phyloP scores from a whole-genome alignment of 768 basidiomycete species.

The Termitomyces sp. region DNA sequence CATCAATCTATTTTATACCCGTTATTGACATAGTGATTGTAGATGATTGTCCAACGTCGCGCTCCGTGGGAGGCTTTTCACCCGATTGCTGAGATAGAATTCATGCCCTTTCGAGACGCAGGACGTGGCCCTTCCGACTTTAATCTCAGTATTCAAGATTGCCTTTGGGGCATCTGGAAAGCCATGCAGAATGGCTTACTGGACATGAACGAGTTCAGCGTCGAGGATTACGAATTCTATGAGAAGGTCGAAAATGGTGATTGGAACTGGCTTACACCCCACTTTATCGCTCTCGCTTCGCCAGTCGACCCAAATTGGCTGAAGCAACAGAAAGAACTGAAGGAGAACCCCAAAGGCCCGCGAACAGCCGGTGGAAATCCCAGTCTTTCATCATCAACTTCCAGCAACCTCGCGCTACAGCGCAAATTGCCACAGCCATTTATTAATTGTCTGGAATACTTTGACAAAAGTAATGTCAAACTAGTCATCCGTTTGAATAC shows the following conservation, averaged over 20 bases:
- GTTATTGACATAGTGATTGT: background rate
- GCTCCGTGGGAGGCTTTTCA: slow-evolving; percentile 94
- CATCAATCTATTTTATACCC: background rate
- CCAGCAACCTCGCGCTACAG: slow-evolving; percentile 56
- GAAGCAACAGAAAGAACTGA: slow-evolving; percentile 66
- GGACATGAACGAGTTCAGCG: slow-evolving; percentile 91
- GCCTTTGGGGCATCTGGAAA: slow-evolving; percentile 84
- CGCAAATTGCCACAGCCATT: slow-evolving; percentile 77
- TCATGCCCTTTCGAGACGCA: slow-evolving; percentile 95
- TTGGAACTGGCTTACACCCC: slow-evolving; percentile 93
- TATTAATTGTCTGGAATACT: slow-evolving; percentile 89
- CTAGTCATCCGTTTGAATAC: slow-evolving; percentile 94
- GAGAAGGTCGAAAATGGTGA: slow-evolving; percentile 96
- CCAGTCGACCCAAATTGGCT: slow-evolving; percentile 81
- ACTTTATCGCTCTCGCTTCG: slow-evolving; percentile 92
- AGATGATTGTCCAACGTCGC: slow-evolving; percentile 92
- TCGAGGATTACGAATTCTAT: slow-evolving; percentile 90
- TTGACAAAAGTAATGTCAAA: slow-evolving; percentile 81
- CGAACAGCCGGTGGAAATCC: slow-evolving; percentile 11
- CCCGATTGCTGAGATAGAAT: slow-evolving; percentile 87
- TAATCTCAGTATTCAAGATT: slow-evolving; percentile 90
- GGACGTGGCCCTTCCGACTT: slow-evolving; percentile 91
- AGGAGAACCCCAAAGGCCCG: slow-evolving; percentile 31
- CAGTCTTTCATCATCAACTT: slow-evolving; percentile 22
- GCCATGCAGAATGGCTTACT: slow-evolving; percentile 88